These are phyloP conservation scores for Acorus calamus DNA, from an alignment of 106 monocot genomes.

Conservation along the genomic window DNA sequence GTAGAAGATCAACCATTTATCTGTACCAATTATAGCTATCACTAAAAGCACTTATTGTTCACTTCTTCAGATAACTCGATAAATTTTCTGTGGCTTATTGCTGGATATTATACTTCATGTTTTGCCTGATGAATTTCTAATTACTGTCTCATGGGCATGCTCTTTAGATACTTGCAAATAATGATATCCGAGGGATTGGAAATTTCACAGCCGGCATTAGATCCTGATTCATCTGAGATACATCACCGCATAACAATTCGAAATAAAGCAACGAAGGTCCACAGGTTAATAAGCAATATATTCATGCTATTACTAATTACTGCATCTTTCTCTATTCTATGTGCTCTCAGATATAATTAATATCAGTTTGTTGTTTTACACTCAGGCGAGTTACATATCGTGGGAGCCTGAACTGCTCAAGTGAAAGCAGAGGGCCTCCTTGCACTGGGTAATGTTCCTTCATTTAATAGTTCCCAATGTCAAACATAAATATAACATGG, in stretches of 20 bases:
- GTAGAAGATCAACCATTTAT: no score
- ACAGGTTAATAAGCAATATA: conserved; percentile 37
- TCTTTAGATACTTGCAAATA: conserved; percentile 66
- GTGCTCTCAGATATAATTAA: not conserved
- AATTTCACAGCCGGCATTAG: conserved; percentile 89
- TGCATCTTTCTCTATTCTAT: not conserved
- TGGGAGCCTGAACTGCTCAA: conserved; percentile 82
- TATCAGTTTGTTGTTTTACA: conserved; percentile 7
- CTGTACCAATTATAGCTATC: no score
- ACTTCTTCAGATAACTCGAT: no score
- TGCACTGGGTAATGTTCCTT: conserved; percentile 72
- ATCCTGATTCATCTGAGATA: conserved; percentile 60
- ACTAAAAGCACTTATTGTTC: no score
- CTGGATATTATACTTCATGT: not conserved
- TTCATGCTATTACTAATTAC: not conserved
- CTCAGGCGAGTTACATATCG: conserved; percentile 51
- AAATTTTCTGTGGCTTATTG: no score
- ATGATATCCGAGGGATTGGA: conserved; percentile 75
- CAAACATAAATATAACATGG: no score
- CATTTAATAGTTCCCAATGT: not conserved
- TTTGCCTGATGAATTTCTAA: not conserved
- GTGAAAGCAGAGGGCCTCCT: conserved; percentile 80
- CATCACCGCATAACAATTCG: conserved; percentile 87
- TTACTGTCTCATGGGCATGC: not conserved
- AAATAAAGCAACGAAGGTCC: conserved; percentile 56